phyloP scores from a whole-genome alignment of 1,284 basidiomycete genomes.

The Ustilago lituana region DNA sequence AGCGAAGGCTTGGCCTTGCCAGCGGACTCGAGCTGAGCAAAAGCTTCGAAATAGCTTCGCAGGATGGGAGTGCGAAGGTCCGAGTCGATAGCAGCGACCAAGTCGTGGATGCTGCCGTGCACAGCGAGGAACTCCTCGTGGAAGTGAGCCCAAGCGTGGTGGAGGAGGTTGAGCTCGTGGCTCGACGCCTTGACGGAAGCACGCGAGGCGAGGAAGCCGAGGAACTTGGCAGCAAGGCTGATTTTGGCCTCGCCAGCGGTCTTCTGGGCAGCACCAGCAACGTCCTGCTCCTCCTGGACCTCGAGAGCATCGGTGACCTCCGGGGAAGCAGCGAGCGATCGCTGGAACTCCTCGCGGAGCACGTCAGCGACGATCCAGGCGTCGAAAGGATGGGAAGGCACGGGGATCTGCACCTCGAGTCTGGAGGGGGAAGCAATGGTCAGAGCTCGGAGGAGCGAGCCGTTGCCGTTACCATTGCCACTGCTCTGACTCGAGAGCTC shows the following conservation, averaged over 20 bases:
- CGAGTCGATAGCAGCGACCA: constrained; percentile 79
- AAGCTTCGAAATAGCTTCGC: constrained; percentile 81
- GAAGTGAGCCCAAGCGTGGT: constrained; percentile 61
- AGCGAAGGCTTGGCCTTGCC: constrained; percentile 73
- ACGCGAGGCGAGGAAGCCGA: constrained; percentile 70
- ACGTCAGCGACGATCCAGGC: constrained; percentile 62
- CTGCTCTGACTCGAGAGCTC: constrained; percentile 51
- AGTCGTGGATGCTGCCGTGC: constrained; percentile 77
- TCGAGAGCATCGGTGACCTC: constrained; percentile 45
- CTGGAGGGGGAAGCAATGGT: constrained; percentile 34
- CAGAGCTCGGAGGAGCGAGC: constrained; percentile 36
- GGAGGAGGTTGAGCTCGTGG: constrained; percentile 78
- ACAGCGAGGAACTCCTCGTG: constrained; percentile 46
- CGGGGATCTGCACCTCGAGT: constrained; percentile 53
- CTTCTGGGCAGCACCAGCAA: constrained; percentile 39
- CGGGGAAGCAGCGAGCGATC: constrained; percentile 52
- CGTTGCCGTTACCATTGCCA: constrained; percentile 34
- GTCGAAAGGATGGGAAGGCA: constrained; percentile 56
- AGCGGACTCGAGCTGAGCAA: constrained; percentile 77
- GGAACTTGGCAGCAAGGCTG: constrained; percentile 65
- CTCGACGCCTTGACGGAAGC: constrained; percentile 80
- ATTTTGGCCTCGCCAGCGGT: constrained; percentile 44
- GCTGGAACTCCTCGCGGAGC: constrained; percentile 59
- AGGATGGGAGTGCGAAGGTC: constrained; percentile 82
- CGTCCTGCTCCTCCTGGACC: constrained; percentile 57